Base-by-base conservation (phyloP, 1,284 basidiomycete species). In the Phellopilus nigrolimitatus region DNA sequence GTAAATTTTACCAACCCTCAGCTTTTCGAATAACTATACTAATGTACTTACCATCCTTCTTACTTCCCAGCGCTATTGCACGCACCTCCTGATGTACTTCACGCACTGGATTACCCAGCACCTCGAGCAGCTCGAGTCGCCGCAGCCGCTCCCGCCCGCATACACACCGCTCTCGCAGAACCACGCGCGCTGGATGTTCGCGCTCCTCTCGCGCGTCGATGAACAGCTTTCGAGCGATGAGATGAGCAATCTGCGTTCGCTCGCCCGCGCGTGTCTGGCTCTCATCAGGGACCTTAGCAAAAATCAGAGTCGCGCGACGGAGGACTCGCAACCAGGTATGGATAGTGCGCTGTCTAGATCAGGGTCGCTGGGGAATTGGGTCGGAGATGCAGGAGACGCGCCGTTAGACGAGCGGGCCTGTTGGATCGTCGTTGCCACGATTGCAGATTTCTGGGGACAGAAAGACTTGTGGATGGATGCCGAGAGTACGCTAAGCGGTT, bases 111-210 rank as follows among this genome's bases (percentile, higher is more conserved):
- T 89, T 56, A 80, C 79, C 56, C 59, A 77, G 13, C 73, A 86
- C 53, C 61, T 87, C 8, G 73, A 79, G 42, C 65, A 71, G 50
- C 69, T 71, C 24, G 64, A 67, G 28, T 57, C 66, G 3, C 54
- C 49, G 15, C 56, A 54, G 9, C 59, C 62, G 2, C 21, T 50
- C 1, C 33, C 55, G 1, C 50, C 51, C 27, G 64, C 68, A 25
- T 61, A 67, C 17, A 70, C 71, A 45, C 67, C 71, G 15, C 73
- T 87, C 24, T 80, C 80, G 3, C 73, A 80, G 47, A 70, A 74
- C 19, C 89, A 95, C 61, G 79, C 81, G 1, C 79, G 79, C 28
- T 97, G 94, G 93, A 81, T 93, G 40, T 92, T 95, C 65, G 75
- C 79, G 2, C 75, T 95, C 38, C 74, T 97, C 12, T 72, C 84